phyloP scores from a whole-genome alignment of 495 filamentous ascomycete species.

The Glutinoglossum americanum region DNA sequence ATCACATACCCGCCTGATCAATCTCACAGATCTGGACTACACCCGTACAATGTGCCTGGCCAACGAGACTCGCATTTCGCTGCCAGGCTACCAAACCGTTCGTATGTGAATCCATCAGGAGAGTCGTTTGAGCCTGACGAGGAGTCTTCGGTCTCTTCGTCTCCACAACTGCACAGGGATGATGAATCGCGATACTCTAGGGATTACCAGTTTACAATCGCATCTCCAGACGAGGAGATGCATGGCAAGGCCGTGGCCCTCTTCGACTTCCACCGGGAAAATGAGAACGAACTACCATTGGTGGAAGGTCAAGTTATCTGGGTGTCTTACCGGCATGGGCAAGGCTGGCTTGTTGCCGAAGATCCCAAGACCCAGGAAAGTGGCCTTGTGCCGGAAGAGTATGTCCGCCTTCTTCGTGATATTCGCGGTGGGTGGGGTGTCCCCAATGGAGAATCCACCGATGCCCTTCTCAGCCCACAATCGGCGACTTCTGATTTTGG shows the following conservation, averaged over 20 bases:
- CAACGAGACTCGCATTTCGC: slow-evolving; percentile 26
- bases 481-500: slow-evolving; percentile 23
- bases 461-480: slow-evolving; percentile 1
- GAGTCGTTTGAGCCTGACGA: neutral
- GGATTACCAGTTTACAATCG: slow-evolving; percentile 88
- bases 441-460: slow-evolving; percentile 21
- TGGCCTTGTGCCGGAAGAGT: slow-evolving; percentile 88
- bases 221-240: slow-evolving; percentile 91
- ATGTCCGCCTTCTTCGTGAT: slow-evolving; percentile 79
- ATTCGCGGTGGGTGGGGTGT: slow-evolving; percentile 49
- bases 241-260: slow-evolving; percentile 89
- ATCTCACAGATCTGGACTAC: slow-evolving; percentile 29
- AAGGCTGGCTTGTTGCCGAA: slow-evolving; percentile 92
- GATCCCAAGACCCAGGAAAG: slow-evolving; percentile 81
- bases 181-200: slow-evolving; percentile 56
- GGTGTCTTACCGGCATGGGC: slow-evolving; percentile 85
- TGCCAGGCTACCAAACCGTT: slow-evolving; percentile 24
- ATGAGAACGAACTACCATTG: slow-evolving; percentile 86
- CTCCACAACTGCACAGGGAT: slow-evolving; percentile 24
- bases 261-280: slow-evolving; percentile 85
- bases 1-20: slow-evolving; percentile 55
- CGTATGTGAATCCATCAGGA: slow-evolving; percentile 22
- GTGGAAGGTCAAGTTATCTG: slow-evolving; percentile 91
- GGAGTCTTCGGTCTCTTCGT: slow-evolving; percentile 15
- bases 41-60: slow-evolving; percentile 16